These are phyloP conservation scores for Bolboschoenus planiculmis DNA, from an alignment of 176 grass and related monocot species.

Conservation along the genomic window DNA sequence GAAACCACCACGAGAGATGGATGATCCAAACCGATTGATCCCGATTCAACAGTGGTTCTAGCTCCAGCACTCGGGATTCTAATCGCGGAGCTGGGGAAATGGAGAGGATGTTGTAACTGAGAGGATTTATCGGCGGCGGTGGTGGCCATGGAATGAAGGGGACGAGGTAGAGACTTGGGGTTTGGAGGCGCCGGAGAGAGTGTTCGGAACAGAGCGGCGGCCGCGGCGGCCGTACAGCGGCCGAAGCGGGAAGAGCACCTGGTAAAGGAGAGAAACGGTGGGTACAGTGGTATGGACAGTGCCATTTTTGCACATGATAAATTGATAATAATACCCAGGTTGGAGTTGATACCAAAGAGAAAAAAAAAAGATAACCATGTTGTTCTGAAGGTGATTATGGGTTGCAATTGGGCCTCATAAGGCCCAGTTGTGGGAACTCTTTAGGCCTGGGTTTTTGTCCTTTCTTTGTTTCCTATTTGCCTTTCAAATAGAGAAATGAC, in stretches of 20 bases:
- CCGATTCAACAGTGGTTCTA: not conserved
- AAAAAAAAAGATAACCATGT: not conserved
- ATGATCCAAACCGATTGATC: not conserved
- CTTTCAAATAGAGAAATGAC: no score
- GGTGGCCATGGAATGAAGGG: not conserved
- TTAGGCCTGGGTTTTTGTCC: not conserved
- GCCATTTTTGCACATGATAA: constrained; percentile 21
- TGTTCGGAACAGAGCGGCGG: constrained; percentile 23
- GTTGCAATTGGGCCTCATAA: not conserved
- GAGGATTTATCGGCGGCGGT: constrained; percentile 22
- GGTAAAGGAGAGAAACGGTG: constrained; percentile 31
- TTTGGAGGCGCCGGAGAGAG: constrained; percentile 10
- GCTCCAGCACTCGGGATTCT: not conserved
- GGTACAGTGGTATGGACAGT: not conserved
- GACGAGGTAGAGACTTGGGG: not conserved
- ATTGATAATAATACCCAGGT: not conserved
- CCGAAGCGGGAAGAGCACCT: constrained; percentile 18
- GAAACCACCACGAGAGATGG: constrained; percentile 60
- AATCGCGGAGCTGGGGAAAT: constrained; percentile 25
- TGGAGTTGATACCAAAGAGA: not conserved
- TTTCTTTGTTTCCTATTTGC: not conserved
- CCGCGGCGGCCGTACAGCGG: constrained; percentile 31
- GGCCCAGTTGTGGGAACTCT: not conserved
- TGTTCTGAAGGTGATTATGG: not conserved
- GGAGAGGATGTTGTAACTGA: not conserved